These are phyloP conservation scores for Garcia nutans DNA, from an alignment of 345 rosid species.

Conservation along the genomic window DNA sequence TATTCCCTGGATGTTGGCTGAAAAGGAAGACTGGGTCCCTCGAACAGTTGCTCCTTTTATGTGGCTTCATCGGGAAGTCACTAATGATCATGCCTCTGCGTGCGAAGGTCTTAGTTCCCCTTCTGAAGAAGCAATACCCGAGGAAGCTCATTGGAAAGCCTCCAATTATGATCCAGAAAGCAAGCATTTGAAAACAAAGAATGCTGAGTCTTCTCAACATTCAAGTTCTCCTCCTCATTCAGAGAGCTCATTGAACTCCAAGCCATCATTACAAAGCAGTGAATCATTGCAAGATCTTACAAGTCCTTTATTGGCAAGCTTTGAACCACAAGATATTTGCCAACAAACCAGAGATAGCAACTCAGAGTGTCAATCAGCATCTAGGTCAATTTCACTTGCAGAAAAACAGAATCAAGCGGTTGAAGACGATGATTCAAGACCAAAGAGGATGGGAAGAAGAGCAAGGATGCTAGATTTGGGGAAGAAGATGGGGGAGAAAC, in stretches of 20 bases:
- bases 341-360: slow-evolving; percentile 22
- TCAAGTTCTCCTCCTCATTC: slow-evolving; percentile 22
- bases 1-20: slow-evolving; percentile 87
- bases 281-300: slow-evolving; percentile 50
- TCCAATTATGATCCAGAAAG: slow-evolving; percentile 33
- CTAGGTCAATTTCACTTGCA: slow-evolving; percentile 28
- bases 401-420: slow-evolving; percentile 22
- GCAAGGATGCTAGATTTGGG: slow-evolving; percentile 77
- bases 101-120: slow-evolving; percentile 27
- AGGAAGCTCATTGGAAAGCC: slow-evolving; percentile 24
- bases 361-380: slow-evolving; percentile 29
- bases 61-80: slow-evolving; percentile 74
- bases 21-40: slow-evolving; percentile 86
- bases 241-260: slow-evolving; percentile 23
- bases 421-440: slow-evolving; percentile 56
- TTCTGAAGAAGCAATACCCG: slow-evolving; percentile 39
- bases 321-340: slow-evolving; percentile 33
- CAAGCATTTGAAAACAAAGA: slow-evolving; percentile 33
- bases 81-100: slow-evolving; percentile 31
- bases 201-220: slow-evolving; percentile 28
- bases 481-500: slow-evolving; percentile 88
- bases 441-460: slow-evolving; percentile 58
- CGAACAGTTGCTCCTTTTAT: slow-evolving; percentile 75
- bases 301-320: slow-evolving; percentile 47
- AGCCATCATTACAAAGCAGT: slow-evolving; percentile 24